phyloP scores from a whole-genome alignment of 2,329 filamentous ascomycete genomes.

The Dothiorella sarmentorum region DNA sequence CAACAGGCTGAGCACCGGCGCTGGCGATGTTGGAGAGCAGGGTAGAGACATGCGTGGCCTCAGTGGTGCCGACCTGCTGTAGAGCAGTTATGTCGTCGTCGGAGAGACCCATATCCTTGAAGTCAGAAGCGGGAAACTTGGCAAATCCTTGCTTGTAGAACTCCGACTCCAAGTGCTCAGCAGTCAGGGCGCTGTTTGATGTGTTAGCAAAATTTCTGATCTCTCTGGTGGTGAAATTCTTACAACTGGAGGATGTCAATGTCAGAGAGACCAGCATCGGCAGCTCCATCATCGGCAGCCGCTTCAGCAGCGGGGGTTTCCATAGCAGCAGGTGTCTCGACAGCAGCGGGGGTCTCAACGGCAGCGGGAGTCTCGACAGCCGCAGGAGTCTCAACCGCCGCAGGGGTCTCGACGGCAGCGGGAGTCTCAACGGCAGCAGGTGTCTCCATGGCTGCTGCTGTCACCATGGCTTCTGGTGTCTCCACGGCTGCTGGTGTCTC shows the following conservation, averaged over 20 bases:
- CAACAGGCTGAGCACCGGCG: constrained; percentile 62
- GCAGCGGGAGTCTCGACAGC: neutral
- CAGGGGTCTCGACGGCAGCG: constrained; percentile 1
- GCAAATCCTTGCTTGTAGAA: constrained; percentile 71
- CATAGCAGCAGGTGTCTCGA: neutral
- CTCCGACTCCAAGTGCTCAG: constrained; percentile 69
- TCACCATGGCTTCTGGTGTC: neutral
- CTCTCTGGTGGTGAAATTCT: constrained; percentile 26
- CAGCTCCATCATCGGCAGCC: neutral
- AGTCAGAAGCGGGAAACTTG: constrained; percentile 63
- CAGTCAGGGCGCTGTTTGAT: constrained; percentile 59
- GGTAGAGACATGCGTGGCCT: constrained; percentile 59
- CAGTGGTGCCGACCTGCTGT: constrained; percentile 59
- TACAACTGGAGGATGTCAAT: constrained; percentile 55
- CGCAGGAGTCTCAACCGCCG: neutral
- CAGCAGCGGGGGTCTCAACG: neutral
- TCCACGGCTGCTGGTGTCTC: neutral
- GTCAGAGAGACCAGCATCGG: constrained; percentile 41
- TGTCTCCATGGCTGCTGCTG: neutral
- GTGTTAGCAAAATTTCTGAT: constrained; percentile 32
- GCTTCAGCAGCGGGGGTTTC: neutral
- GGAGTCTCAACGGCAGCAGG: constrained; percentile 21
- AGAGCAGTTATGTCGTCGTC: constrained; percentile 57
- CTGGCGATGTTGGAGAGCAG: constrained; percentile 60
- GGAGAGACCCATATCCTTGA: constrained; percentile 59